phyloP scores from a whole-genome alignment of 208 protist genomes.

The Leishmania tarentolae region DNA sequence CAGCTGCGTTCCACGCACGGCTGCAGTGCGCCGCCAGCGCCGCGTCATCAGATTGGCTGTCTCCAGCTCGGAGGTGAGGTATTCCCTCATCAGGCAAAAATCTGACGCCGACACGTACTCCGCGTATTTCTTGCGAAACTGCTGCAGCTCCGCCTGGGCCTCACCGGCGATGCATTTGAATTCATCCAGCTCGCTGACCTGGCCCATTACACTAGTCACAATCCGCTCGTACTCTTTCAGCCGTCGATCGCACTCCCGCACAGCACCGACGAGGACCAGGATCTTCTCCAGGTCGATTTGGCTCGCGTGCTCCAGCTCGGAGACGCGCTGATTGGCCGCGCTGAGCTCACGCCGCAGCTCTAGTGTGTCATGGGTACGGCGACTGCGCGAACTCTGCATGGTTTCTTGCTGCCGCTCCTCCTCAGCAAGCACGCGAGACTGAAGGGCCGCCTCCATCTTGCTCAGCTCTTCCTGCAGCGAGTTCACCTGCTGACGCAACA shows the following conservation, averaged over 20 bases:
- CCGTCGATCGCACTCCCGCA: constrained; percentile 77
- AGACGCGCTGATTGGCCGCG: constrained; percentile 37
- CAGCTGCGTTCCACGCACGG: constrained; percentile 78
- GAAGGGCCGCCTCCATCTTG: constrained; percentile 33
- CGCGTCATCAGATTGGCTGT: constrained; percentile 44
- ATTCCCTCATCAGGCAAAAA: constrained; percentile 73
- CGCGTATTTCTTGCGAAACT: constrained; percentile 67
- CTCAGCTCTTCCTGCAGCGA: constrained; percentile 42
- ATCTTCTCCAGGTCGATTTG: constrained; percentile 77
- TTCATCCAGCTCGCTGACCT: constrained; percentile 76
- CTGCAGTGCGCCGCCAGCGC: constrained; percentile 74
- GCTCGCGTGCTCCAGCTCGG: constrained; percentile 52
- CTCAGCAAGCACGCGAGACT: constrained; percentile 26
- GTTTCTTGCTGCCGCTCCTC: constrained; percentile 11
- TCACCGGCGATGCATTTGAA: constrained; percentile 81
- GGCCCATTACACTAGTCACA: constrained; percentile 37
- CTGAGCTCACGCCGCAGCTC: constrained; percentile 43
- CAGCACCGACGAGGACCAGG: constrained; percentile 70
- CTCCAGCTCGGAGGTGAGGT: constrained; percentile 63
- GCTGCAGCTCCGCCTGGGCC: constrained; percentile 71
- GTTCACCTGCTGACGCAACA: constrained; percentile 43
- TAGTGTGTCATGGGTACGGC: constrained; percentile 19
- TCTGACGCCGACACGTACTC: constrained; percentile 67
- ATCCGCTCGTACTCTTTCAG: constrained; percentile 67
- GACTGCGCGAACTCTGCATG: constrained; percentile 6